Percentiles rank a stretch among this genome's conserved stretches.
phyloP scores from a whole-genome alignment of 805 yeast species.

The Metschnikowia bowlesiae region DNA sequence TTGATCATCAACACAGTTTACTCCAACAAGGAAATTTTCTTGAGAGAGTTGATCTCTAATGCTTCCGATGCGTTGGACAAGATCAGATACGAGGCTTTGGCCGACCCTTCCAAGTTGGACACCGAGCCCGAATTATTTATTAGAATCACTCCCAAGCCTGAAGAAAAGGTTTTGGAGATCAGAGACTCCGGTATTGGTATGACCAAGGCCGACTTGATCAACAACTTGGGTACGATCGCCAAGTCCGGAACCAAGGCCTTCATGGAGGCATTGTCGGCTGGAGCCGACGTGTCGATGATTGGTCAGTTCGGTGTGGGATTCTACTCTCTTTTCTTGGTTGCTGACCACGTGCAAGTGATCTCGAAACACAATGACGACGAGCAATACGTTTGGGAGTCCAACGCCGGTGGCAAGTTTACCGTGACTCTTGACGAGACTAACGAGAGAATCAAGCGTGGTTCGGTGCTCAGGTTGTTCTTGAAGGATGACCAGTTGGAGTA shows the following conservation, averaged over 20 bases:
- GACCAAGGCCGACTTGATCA: slow-evolving; percentile 98
- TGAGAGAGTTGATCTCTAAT: slow-evolving; percentile 97
- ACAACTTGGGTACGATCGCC: slow-evolving; percentile 99
- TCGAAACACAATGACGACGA: slow-evolving; percentile 98
- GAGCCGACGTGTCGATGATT: slow-evolving; percentile 99
- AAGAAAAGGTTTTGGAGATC: slow-evolving; percentile 87
- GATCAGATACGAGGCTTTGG: slow-evolving; percentile 93
- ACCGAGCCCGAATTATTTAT: slow-evolving; percentile 94
- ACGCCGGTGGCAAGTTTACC: slow-evolving; percentile 99
- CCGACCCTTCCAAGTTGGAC: slow-evolving; percentile 88
- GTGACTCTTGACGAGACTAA: slow-evolving; percentile 84
- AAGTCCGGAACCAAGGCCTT: slow-evolving; percentile 99
- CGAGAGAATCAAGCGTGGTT: slow-evolving; percentile 91
- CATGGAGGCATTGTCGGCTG: slow-evolving; percentile 99
- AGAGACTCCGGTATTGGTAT: slow-evolving; percentile 99
- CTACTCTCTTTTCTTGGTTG: slow-evolving; percentile 98
- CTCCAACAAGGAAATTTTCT: slow-evolving; percentile 98
- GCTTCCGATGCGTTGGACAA: slow-evolving; percentile 99
- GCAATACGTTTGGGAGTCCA: slow-evolving; percentile 99
- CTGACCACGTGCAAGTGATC: slow-evolving; percentile 97
- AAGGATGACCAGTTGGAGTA: slow-evolving; percentile 99
- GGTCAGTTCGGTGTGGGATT: slow-evolving; percentile 99
- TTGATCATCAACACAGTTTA: slow-evolving; percentile 99
- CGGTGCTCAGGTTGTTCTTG: slow-evolving; percentile 89
- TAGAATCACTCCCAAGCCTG: slow-evolving; percentile 96